Base-by-base conservation (phyloP, 768 basidiomycete genomes). In the Zangia roseola region DNA sequence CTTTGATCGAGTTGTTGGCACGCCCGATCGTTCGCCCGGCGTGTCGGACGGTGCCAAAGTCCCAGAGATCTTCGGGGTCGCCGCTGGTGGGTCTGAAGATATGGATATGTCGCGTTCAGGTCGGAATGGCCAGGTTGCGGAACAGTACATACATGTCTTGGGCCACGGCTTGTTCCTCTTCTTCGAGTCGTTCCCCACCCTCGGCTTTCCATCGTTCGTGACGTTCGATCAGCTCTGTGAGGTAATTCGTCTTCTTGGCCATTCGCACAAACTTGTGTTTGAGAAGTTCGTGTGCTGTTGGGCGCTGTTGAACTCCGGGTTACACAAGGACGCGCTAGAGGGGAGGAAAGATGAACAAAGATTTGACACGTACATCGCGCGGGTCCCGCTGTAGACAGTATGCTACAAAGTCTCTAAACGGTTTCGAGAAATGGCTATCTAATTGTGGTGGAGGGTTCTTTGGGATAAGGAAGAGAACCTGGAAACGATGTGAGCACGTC, bases 401-500 rank as follows among this genome's bases (percentile, higher is more conserved):
- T 0, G 89, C 76, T 13, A 99, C 91, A 66, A 99, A 99, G 49
- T 98, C 97, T 58, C 85, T 79, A 74, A 99, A 99, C 5, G 88
- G 78, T 61, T 91, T 92, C 3, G 92, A 92, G 71, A 97, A 99
- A 56, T 84, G 84, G 28, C 84, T 86, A 53, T 97, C 97, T 36
- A 99, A 74, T 19, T 79, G 80, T 10, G 97, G 97, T 1, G 97
- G 97, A 2, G 91, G 84, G 58, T 98, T 98, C 76, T 97, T 97
- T 14, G 97, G 97, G 48, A 99, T 99, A 46, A 99, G 77, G 77
- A 99, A 99, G 12, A 99, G 77, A 28, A 97, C 94, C 93, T 95
- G 21, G 14, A 13, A 12, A 31, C 6, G 37, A 16, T 6, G 23
- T 38, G 17, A 44, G 53, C 21, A 28, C 8, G 24, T 10, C 40